These are phyloP conservation scores for Lentinula boryana DNA, from an alignment of 768 basidiomycete genomes.

Conservation along the genomic window DNA sequence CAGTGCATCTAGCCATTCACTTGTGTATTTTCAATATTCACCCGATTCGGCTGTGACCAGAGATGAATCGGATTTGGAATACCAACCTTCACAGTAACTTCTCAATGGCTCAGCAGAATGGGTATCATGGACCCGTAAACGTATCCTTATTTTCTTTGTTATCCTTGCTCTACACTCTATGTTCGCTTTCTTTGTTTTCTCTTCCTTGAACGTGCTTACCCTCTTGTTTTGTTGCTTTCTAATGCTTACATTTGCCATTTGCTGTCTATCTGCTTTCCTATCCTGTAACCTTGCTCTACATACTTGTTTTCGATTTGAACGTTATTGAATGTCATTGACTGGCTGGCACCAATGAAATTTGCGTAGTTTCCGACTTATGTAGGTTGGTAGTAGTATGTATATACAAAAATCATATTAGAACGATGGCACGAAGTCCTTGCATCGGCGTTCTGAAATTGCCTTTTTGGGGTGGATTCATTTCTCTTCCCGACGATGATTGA, in stretches of 20 bases:
- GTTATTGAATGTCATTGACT: background rate
- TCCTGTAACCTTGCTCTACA: background rate
- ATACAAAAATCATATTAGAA: too few species aligned
- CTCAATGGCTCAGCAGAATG: background rate
- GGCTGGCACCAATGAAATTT: background rate
- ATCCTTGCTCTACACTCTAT: background rate
- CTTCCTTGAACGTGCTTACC: background rate
- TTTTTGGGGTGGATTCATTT: too few species aligned
- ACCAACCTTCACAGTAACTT: background rate
- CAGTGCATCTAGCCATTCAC: background rate
- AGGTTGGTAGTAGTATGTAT: background rate
- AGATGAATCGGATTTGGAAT: background rate
- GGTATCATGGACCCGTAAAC: background rate
- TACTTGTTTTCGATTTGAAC: background rate
- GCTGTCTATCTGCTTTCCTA: background rate
- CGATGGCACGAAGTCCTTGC: too few species aligned
- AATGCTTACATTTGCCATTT: background rate
- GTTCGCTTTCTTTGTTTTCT: background rate
- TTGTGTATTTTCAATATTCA: slow-evolving; percentile 1
- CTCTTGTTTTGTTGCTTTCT: background rate
- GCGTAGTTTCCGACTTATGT: background rate
- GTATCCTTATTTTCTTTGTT: background rate
- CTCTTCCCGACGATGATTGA: background rate
- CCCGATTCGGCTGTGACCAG: background rate
- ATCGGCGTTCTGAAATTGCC: too few species aligned